Conservation (phyloP, 2,329 filamentous ascomycete genomes). For the Cercospora citrullina region DNA sequence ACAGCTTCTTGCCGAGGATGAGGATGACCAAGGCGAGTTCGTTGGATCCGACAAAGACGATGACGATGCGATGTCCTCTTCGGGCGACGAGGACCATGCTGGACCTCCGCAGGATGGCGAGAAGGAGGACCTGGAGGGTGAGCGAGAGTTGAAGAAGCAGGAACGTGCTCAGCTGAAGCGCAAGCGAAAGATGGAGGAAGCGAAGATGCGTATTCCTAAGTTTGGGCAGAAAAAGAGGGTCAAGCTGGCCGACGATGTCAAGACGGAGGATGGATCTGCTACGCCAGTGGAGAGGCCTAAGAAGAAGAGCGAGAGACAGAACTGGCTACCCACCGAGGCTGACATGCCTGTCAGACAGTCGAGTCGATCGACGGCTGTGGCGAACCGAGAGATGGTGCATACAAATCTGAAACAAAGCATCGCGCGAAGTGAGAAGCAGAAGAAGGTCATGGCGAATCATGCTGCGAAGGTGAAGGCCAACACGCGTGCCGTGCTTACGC, state of each 20-base stretch:
- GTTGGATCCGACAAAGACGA: slow-evolving; percentile 49
- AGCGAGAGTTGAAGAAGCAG: slow-evolving; percentile 78
- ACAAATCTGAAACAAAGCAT: slow-evolving; percentile 69
- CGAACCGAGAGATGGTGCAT: slow-evolving; percentile 59
- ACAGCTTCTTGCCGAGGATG: slow-evolving; percentile 51
- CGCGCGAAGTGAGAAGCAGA: slow-evolving; percentile 65
- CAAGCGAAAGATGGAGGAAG: slow-evolving; percentile 79
- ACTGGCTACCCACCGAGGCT: slow-evolving; percentile 65
- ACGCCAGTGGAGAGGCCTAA: slow-evolving; percentile 43
- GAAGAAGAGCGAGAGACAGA: slow-evolving; percentile 70
- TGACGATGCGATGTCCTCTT: slow-evolving; percentile 80
- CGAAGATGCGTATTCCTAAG: slow-evolving; percentile 60
- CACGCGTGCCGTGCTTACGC: slow-evolving; percentile 80
- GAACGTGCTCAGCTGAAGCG: slow-evolving; percentile 70
- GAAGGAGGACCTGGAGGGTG: slow-evolving; percentile 76
- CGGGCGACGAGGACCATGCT: slow-evolving; percentile 74
- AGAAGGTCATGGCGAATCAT: slow-evolving; percentile 63
- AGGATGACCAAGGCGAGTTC: slow-evolving; percentile 49
- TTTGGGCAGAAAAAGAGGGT: slow-evolving; percentile 69
- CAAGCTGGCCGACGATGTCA: slow-evolving; percentile 46
- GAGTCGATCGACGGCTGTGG: slow-evolving; percentile 61
- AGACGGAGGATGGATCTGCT: slow-evolving; percentile 31
- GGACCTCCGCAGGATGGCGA: slow-evolving; percentile 47
- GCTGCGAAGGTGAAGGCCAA: slow-evolving; percentile 64
- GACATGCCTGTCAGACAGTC: slow-evolving; percentile 64